Base-by-base conservation (phyloP, 1,284 basidiomycete species). In the Leccinum subrobustum region DNA sequence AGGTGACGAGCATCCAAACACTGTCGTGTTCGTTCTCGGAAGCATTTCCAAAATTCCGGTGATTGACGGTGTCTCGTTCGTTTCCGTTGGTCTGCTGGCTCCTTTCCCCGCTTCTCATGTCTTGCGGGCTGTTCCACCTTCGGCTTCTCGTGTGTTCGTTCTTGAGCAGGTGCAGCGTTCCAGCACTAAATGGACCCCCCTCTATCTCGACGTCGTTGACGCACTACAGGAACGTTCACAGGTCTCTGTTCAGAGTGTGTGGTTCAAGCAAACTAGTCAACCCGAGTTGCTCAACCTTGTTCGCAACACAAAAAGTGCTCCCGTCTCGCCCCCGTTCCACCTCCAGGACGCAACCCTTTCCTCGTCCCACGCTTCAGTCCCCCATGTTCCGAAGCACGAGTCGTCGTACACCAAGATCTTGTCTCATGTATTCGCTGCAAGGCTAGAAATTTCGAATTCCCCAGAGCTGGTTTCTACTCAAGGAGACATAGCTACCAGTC, bases 371-470 rank as follows among this genome's bases (percentile, higher is more conserved):
- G 18, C 71, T 14, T 59, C 65, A 20, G 63, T 79, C 8, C 87
- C 88, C 14, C 85, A 87, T 63, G 77, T 93, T 42, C 95, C 95
- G 33, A 88, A 89, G 71, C 93, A 98, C 74, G 96, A 99, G 77
- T 79, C 85, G 12, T 90, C 95, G 5, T 99, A 99, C 81, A 94
- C 91, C 65, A 90, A 91, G 72, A 91, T 98, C 57, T 87, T 99
- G 56, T 77, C 84, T 29, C 89, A 93, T 65, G 78, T 96, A 39
- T 98, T 98, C 70, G 81, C 79, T 31, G 86, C 90, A n/a, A 86
- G 93, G 1, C 81, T 99, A 2, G 88, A 94, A 63, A 83, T 99
- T 60, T 82, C 89, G 72, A 99, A 99, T 76, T 86, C 89, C 16
- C 94, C 94, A 0, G 77, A 83, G 16, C 81, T 90, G 20, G 87